Base-by-base conservation (phyloP, 768 basidiomycete genomes). In the Lactifluus volemus region DNA sequence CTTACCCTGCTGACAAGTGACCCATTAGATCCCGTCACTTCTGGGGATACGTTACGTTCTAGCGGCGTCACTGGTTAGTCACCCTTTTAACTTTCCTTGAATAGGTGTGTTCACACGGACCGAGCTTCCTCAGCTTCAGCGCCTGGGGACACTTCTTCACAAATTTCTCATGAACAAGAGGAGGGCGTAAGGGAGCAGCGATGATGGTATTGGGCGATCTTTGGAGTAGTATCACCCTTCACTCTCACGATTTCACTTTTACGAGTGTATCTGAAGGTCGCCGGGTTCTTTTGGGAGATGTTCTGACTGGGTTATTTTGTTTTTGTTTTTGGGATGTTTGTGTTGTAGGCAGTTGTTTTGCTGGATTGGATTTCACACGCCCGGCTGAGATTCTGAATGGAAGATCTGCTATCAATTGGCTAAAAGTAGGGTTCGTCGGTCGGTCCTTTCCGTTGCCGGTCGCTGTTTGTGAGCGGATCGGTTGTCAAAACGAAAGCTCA, bases 201-300 rank as follows among this genome's bases (percentile, higher is more conserved):
- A 53, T 66, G 63, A 66, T 49, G 65, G 64, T 57, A 58, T 53
- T 58, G 65, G 65, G 65, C 65, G 60, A 65, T 59, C 65, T 65
- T 66, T 45, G 49, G 60, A 50, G 25, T 42, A 11, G 25, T 61
- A 14, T 50, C 63, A 38, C 55, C 44, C 34, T 60, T 59, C 39
- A 34, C 44, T 15, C 49, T 49, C 42, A 45, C 58, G 5, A 17
- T 59, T 39, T 65, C 58, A 45, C 50, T 50, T n/a, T n/a, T n/a
- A n/a, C n/a, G n/a, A 34, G 38, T 65, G 53, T 63, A 66, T 59
- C 63, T 61, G 56, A 64, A 66, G 65, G 63, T 65, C 57, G 65
- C 65, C 63, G 60, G 53, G 60, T 65, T 65, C 51, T 17, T 61
- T 38, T 49, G 63, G 53, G 58, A 45, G 42, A n/a, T 30, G 21